These are phyloP conservation scores for Pseudocercospora eumusae DNA, from an alignment of 2,329 filamentous ascomycete genomes.

Conservation along the genomic window DNA sequence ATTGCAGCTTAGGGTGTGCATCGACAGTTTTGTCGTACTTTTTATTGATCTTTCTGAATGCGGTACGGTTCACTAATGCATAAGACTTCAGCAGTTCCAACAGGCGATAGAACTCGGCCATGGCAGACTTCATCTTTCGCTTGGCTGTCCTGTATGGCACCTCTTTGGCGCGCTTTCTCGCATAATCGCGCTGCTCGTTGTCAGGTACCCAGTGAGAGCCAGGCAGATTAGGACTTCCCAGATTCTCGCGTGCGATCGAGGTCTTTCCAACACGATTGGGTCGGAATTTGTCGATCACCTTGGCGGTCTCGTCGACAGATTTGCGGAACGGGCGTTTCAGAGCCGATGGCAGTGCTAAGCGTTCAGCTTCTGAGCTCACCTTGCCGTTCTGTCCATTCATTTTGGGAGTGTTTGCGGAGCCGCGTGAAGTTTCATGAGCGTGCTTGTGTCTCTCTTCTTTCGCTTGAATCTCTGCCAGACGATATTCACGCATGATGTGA, in stretches of 20 bases:
- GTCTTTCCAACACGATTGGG: slow-evolving; percentile 58
- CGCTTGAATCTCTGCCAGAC: slow-evolving; percentile 69
- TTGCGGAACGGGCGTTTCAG: slow-evolving; percentile 20
- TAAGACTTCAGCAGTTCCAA: slow-evolving; percentile 92
- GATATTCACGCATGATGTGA: slow-evolving; percentile 86
- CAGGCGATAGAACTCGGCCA: slow-evolving; percentile 91
- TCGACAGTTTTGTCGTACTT: slow-evolving; percentile 94
- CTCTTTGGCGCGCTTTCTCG: slow-evolving; percentile 47
- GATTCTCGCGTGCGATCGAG: slow-evolving; percentile 48
- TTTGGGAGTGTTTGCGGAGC: neutral
- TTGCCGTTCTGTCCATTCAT: slow-evolving; percentile 10
- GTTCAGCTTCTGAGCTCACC: slow-evolving; percentile 3
- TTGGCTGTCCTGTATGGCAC: slow-evolving; percentile 87
- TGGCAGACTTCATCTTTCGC: slow-evolving; percentile 82
- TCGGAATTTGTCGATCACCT: slow-evolving; percentile 38
- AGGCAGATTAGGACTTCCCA: slow-evolving; percentile 43
- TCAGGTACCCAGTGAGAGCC: slow-evolving; percentile 27
- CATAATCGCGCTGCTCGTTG: slow-evolving; percentile 47
- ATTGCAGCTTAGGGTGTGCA: slow-evolving; percentile 73
- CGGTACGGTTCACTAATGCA: slow-evolving; percentile 83
- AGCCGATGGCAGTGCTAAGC: neutral
- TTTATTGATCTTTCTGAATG: slow-evolving; percentile 96
- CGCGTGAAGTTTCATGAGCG: slow-evolving; percentile 8
- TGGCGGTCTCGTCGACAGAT: slow-evolving; percentile 22
- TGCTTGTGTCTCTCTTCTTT: slow-evolving; percentile 43